phyloP scores from a whole-genome alignment of 192 early-diverging fungal genomes.

The Coemansia sp. region DNA sequence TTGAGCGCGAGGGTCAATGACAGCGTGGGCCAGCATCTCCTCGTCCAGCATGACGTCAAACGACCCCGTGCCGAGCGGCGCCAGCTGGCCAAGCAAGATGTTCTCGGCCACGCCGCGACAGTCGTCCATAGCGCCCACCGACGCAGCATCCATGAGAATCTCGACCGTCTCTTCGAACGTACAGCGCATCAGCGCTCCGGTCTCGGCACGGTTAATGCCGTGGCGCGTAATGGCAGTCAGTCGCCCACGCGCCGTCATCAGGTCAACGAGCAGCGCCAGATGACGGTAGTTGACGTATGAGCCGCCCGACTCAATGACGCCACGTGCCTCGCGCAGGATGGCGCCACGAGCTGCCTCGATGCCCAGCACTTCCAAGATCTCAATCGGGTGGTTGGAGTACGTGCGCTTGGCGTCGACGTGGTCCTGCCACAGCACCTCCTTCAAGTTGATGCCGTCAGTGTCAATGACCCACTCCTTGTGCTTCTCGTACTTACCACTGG shows the following conservation, averaged over 20 bases:
- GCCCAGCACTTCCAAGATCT: slow-evolving; percentile 89
- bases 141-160: slow-evolving; percentile 93
- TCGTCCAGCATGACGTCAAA: slow-evolving; percentile 94
- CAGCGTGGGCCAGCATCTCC: slow-evolving; percentile 77
- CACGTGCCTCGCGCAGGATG: slow-evolving; percentile 82
- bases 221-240: slow-evolving; percentile 97
- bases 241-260: slow-evolving; percentile 91
- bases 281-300: slow-evolving; percentile 99
- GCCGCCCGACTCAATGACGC: slow-evolving; percentile 92
- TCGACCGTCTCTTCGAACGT: slow-evolving; percentile 99
- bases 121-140: slow-evolving; percentile 87
- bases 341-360: slow-evolving; percentile 95
- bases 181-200: slow-evolving; percentile 89
- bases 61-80: slow-evolving; percentile 90
- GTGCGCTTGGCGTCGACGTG: slow-evolving; percentile 79
- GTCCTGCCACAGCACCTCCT: slow-evolving; percentile 78
- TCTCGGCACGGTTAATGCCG: slow-evolving; percentile 95
- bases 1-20: slow-evolving; percentile 55
- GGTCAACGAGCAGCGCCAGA: slow-evolving; percentile 89
- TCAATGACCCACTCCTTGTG: slow-evolving; percentile 78
- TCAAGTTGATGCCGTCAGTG: slow-evolving; percentile 90
- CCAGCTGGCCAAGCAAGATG: slow-evolving; percentile 96
- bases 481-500: slow-evolving; percentile 61
- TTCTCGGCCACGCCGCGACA: slow-evolving; percentile 96
- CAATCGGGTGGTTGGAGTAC: slow-evolving; percentile 88